Conservation (phyloP, 495 filamentous ascomycete species). For the Penicillium angulare region DNA sequence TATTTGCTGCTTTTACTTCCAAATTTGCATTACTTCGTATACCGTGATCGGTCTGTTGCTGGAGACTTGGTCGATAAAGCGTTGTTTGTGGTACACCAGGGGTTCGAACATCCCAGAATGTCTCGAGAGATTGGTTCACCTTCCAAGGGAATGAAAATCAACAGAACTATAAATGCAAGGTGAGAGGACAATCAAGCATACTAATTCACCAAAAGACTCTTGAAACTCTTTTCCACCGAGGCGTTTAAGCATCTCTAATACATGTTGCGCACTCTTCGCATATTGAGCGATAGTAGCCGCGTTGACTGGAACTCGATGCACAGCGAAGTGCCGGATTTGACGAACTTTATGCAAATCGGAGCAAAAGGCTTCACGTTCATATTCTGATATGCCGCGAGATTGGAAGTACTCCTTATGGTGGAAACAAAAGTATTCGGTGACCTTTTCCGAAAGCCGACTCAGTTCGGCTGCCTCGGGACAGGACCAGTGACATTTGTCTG, state of each 20-base stretch:
- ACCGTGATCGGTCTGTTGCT: background rate
- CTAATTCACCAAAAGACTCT: background rate
- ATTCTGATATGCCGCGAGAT: constrained; percentile 2
- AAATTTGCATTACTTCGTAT: background rate
- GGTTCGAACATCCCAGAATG: constrained; percentile 2
- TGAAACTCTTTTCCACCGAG: background rate
- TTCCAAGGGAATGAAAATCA: background rate
- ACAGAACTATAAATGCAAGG: background rate
- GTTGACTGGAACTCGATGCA: constrained; percentile 6
- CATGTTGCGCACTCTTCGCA: background rate
- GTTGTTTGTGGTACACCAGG: background rate
- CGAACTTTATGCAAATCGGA: constrained; percentile 7
- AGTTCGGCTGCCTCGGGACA: constrained; percentile 12
- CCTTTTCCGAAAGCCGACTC: constrained; percentile 9
- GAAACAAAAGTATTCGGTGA: constrained; percentile 10
- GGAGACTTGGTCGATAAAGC: background rate
- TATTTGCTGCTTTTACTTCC: background rate
- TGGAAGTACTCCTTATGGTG: constrained; percentile 6
- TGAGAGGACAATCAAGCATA: background rate
- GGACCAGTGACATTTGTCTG: constrained; percentile 8
- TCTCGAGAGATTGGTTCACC: background rate
- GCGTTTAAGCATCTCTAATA: background rate
- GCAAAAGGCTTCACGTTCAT: constrained; percentile 9
- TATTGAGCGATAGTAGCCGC: constrained; percentile 4
- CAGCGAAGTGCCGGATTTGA: constrained; percentile 10